Evolutionary conservation across 805 yeast species (phyloP).

Genomic region (Candida patagonica): DNA sequence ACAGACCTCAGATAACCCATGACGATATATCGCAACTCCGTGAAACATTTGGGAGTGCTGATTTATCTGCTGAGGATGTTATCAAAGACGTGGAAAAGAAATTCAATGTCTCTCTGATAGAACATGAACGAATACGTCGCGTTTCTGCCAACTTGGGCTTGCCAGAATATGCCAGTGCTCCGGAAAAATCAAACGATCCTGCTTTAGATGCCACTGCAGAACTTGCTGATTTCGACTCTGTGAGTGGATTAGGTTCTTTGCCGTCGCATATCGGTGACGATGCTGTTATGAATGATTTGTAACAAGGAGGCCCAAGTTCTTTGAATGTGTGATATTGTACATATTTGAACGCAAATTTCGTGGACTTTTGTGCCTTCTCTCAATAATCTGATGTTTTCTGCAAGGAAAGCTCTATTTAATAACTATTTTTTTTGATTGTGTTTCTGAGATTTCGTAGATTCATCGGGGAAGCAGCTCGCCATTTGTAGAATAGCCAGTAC

Average conservation of each 20-base stretch:
- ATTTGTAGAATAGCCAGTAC: background rate
- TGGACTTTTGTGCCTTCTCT: too few species aligned
- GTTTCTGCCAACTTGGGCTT: constrained; percentile 6
- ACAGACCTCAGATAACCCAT: constrained; percentile 16
- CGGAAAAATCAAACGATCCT: constrained; percentile 1
- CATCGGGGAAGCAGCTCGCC: background rate
- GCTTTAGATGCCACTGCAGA: background rate
- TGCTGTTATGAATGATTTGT: constrained; percentile 1
- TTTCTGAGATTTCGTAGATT: background rate
- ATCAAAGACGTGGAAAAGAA: constrained; percentile 3
- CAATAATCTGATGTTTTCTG: background rate
- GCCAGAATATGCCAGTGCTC: constrained; percentile 1
- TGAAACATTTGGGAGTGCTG: constrained; percentile 21
- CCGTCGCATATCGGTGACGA: constrained; percentile 1
- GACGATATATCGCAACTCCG: constrained; percentile 22
- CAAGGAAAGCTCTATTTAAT: background rate
- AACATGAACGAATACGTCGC: constrained; percentile 8
- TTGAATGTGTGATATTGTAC: too few species aligned
- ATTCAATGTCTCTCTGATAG: constrained; percentile 3
- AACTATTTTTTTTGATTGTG: background rate
- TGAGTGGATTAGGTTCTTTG: background rate
- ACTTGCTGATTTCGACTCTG: background rate
- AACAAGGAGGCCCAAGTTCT: too few species aligned
- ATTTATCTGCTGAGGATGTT: background rate
- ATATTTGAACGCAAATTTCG: too few species aligned